Conservation (phyloP, 2,329 filamentous ascomycete species). For the Arthrinium puccinioides region DNA sequence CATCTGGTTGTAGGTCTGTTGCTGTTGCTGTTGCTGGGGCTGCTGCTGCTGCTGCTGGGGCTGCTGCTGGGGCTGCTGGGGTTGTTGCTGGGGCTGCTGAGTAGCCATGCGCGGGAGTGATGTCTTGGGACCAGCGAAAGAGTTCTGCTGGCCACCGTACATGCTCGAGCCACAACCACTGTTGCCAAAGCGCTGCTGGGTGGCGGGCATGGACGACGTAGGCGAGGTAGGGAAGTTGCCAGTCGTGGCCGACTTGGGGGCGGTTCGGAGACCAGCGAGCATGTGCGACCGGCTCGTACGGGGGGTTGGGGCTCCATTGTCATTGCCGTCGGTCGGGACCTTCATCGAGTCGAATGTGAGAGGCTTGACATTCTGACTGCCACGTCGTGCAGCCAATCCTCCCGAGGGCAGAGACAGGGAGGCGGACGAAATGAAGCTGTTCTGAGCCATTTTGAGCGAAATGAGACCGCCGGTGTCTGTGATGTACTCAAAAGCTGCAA, state of each 20-base stretch:
- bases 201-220: constrained; percentile 27
- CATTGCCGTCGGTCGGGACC: constrained; percentile 58
- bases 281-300: constrained; percentile 93
- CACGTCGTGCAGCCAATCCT: constrained; percentile 77
- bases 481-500: constrained; percentile 21
- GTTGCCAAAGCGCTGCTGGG: constrained; percentile 33
- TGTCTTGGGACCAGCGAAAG: constrained; percentile 48
- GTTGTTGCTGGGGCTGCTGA: constrained; percentile 17
- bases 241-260: constrained; percentile 76
- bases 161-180: constrained; percentile 33
- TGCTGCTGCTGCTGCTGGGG: constrained; percentile 18
- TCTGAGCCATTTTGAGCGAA: constrained; percentile 85
- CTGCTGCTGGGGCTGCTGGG: constrained; percentile 18
- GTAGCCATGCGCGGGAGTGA: constrained; percentile 37
- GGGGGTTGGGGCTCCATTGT: constrained; percentile 69
- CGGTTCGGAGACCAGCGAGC: constrained; percentile 85
- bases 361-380: constrained; percentile 84
- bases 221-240: constrained; percentile 55
- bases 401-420: constrained; percentile 69
- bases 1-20: constrained; percentile 25
- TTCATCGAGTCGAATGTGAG: constrained; percentile 71
- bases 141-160: constrained; percentile 35
- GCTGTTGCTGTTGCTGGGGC: constrained; percentile 11
- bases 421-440: constrained; percentile 63
- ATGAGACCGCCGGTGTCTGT: constrained; percentile 97